Base-by-base conservation (phyloP, 306 rosid genomes). In the Prunus armeniaca region DNA sequence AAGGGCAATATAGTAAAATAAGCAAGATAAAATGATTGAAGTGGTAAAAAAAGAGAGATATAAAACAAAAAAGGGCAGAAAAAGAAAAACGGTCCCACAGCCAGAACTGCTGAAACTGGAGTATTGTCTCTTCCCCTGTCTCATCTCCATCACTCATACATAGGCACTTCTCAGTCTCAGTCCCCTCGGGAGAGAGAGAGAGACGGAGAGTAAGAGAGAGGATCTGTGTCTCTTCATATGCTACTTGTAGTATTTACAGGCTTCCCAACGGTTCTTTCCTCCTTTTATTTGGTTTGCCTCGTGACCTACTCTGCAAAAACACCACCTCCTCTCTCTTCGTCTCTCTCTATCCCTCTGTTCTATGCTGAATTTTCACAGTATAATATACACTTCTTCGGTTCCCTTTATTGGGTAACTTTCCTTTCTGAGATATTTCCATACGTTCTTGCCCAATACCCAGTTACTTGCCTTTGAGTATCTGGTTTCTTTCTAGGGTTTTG, bases 41-140 rank as follows among this genome's bases (percentile, higher is more conserved):
- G 43, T 6, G 64, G 75, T 65, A 27, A 72, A 75, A 75, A 47
- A 54, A 28, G 27, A 11, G 50, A 25, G 45, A 71, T 12, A 24
- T 24, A 2, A 15, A 25, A 60, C 55, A 41, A 13, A 8, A 15
- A 20, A 63, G 20, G 19, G 5, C 9, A 45, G 47, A 73, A 27
- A 27, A 0, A 65, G 6, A 8, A 78, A 3, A 38, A 38, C 32
- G 88, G 97, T 71, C 97, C 98, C 90, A 82, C 79, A 18, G 9
- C 4, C n/a, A 61, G 87, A 88, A 77, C 82, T 80, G 81, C 90
- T 76, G 89, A 86, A 80, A 78, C 87, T 17, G 74, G 74, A 80
- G 84, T 63, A 73, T 81, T 88, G 98, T 94, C 98, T 86, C 89
- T 83, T 87, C 88, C 78, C 67, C 60, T 72, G 94, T 83, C 82